Conservation (phyloP, 2,329 filamentous ascomycete genomes). For the Dothidotthia symphoricarpi region DNA sequence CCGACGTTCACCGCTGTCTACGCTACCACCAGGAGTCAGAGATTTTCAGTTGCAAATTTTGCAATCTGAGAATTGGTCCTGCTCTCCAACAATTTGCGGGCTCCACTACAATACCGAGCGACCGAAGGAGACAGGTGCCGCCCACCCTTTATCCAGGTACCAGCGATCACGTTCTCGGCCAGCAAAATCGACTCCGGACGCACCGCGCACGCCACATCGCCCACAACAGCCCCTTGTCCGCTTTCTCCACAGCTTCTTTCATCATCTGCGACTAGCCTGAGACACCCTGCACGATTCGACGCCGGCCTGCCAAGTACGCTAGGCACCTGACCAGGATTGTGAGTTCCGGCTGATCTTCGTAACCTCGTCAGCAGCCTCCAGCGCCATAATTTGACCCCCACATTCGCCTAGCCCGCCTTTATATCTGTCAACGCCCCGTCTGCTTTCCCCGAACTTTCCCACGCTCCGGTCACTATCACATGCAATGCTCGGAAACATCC, state of each 20-base stretch:
- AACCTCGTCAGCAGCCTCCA: too few species aligned
- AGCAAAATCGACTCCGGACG: constrained; percentile 2
- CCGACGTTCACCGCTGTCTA: constrained; percentile 22
- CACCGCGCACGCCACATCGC: constrained; percentile 4
- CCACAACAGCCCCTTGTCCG: not conserved
- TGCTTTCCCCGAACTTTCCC: constrained; percentile 39
- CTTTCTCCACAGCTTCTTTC: constrained; percentile 20
- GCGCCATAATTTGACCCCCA: constrained; percentile 9
- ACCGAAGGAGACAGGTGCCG: constrained; percentile 13
- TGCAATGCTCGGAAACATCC: constrained; percentile 43
- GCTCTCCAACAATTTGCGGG: constrained; percentile 12
- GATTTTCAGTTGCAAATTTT: constrained; percentile 20
- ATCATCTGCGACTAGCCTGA: constrained; percentile 1
- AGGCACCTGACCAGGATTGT: constrained; percentile 18
- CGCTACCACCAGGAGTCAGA: constrained; percentile 4
- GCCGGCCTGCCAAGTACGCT: constrained; percentile 4
- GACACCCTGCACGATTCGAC: not conserved
- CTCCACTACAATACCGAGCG: constrained; percentile 10
- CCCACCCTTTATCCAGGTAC: constrained; percentile 5
- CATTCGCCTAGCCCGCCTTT: constrained; percentile 29
- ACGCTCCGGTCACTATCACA: constrained; percentile 41
- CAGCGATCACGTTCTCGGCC: constrained; percentile 8
- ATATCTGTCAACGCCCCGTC: constrained; percentile 41
- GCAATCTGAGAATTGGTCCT: constrained; percentile 5
- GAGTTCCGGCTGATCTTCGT: too few species aligned